phyloP scores from a whole-genome alignment of 805 yeast genomes.

The Pichia eremophila region DNA sequence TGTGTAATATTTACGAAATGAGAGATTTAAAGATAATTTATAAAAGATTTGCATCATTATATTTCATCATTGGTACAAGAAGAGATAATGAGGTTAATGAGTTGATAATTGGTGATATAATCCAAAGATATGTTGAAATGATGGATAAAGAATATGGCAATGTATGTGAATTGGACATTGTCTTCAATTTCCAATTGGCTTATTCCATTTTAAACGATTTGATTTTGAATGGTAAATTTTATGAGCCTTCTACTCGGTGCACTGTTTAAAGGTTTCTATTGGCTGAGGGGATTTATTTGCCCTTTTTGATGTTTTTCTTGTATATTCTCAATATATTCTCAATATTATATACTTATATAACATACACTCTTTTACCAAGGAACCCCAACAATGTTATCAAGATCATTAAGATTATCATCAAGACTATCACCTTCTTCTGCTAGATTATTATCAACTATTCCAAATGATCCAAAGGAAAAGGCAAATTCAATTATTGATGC shows the following conservation, averaged over 20 bases:
- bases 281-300: no score
- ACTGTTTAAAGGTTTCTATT: constrained; percentile 44
- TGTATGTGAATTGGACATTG: constrained; percentile 93
- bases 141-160: constrained; percentile 95
- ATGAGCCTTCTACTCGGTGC: constrained; percentile 84
- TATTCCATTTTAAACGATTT: constrained; percentile 88
- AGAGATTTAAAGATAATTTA: constrained; percentile 79
- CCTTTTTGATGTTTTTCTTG: no score
- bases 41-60: constrained; percentile 86
- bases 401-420: no score
- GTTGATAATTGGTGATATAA: constrained; percentile 69
- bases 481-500: constrained; percentile 86
- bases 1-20: constrained; percentile 91
- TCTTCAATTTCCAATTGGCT: constrained; percentile 90
- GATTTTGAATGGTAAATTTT: constrained; percentile 77
- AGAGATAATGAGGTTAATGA: constrained; percentile 83
- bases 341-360: no score
- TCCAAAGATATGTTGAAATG: constrained; percentile 91
- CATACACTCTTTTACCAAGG: no score
- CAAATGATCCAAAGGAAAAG: constrained; percentile 80
- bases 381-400: no score
- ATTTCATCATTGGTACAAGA: constrained; percentile 81
- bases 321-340: no score
- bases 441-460: constrained; percentile 49
- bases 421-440: constrained; percentile 33